These are phyloP conservation scores for Microbotryum scabiosae DNA, from an alignment of 1,284 basidiomycete species.

Conservation along the genomic window DNA sequence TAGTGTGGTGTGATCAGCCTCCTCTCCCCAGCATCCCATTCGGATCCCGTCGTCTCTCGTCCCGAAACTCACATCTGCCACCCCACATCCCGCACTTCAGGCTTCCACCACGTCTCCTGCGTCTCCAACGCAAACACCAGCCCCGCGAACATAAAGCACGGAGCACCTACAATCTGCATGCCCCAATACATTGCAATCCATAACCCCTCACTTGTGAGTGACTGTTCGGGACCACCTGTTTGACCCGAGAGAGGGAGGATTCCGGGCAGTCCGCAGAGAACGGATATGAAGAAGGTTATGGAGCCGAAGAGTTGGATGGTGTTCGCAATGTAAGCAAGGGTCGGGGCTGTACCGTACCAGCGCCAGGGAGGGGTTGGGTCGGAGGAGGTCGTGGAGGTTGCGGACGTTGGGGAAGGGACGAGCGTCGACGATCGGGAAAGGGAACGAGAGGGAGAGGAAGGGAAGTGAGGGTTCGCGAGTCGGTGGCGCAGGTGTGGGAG, in stretches of 20 bases:
- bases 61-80: conserved; percentile 21
- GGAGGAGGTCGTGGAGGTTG: not conserved
- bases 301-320: conserved; percentile 23
- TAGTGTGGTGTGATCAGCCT: not conserved
- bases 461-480: not conserved
- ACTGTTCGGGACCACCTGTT: conserved; percentile 4
- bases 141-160: conserved; percentile 13
- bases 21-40: not conserved
- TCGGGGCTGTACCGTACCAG: conserved; percentile 15
- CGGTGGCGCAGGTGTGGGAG: too few relatives aligned
- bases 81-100: not conserved
- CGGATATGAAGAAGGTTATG: conserved; percentile 14
- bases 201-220: not conserved
- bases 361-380: conserved; percentile 4
- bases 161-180: conserved; percentile 10
- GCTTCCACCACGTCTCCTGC: conserved; percentile 17
- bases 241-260: conserved; percentile 1
- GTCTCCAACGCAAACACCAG: conserved; percentile 15
- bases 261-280: conserved; percentile 23
- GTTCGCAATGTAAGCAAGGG: conserved; percentile 25
- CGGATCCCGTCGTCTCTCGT: too few relatives aligned
- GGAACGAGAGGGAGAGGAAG: not conserved
- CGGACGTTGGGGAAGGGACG: not conserved
- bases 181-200: conserved; percentile 18
- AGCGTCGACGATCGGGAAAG: too few relatives aligned